Conservation (phyloP, 2,329 filamentous ascomycete species). For the Penicillium sp. region DNA sequence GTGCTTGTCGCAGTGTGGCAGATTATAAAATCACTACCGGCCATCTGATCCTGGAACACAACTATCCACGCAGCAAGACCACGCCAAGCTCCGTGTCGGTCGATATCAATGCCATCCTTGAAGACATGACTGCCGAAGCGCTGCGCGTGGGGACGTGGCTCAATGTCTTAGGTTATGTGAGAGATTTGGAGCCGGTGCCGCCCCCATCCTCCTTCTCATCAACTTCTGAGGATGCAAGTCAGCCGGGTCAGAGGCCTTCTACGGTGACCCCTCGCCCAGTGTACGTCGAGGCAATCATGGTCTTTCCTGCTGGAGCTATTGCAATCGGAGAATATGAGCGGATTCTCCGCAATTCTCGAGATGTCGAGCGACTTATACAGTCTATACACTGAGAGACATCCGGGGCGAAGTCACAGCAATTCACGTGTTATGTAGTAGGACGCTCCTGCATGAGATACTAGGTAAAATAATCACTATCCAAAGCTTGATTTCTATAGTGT, state of each 20-base stretch:
- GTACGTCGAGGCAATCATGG: slow-evolving; percentile 66
- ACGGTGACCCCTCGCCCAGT: slow-evolving; percentile 33
- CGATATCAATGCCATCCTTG: slow-evolving; percentile 67
- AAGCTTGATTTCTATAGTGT: slow-evolving; percentile 13
- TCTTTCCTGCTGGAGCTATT: slow-evolving; percentile 74
- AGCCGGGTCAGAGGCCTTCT: slow-evolving; percentile 2
- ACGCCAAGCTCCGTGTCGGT: slow-evolving; percentile 55
- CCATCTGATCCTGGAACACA: slow-evolving; percentile 64
- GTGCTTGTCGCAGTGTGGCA: slow-evolving; percentile 49
- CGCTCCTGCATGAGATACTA: slow-evolving; percentile 6
- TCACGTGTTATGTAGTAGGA: slow-evolving; percentile 1
- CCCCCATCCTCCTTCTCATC: slow-evolving; percentile 17
- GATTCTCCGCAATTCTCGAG: slow-evolving; percentile 46
- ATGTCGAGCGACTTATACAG: slow-evolving; percentile 32
- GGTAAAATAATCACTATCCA: slow-evolving; percentile 14
- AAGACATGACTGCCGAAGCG: slow-evolving; percentile 59
- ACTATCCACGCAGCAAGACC: slow-evolving; percentile 47
- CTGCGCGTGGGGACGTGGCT: slow-evolving; percentile 77
- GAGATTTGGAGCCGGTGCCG: slow-evolving; percentile 22
- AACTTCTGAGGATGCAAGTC: slow-evolving; percentile 8
- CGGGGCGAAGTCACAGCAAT: not conserved
- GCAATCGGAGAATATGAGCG: slow-evolving; percentile 68
- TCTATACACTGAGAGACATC: slow-evolving; percentile 5
- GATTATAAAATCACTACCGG: slow-evolving; percentile 57
- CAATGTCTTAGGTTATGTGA: slow-evolving; percentile 80